Base-by-base conservation (phyloP, 2,329 filamentous ascomycete genomes). In the Stagonosporopsis chrysanthemi region DNA sequence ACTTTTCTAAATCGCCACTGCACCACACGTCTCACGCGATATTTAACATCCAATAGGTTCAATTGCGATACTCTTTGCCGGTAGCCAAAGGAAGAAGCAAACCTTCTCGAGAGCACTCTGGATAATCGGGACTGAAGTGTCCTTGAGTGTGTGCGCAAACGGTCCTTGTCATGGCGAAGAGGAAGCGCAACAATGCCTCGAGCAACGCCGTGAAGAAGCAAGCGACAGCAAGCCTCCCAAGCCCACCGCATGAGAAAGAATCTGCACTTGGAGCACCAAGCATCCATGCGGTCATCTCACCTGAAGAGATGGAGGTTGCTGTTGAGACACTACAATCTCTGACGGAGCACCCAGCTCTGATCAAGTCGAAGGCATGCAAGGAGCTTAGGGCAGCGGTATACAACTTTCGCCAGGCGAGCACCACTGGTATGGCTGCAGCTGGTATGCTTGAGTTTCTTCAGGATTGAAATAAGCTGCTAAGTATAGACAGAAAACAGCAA, bases 321-420 rank as follows among this genome's bases (percentile, higher is more conserved):
- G 80, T 89, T 53, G 88, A 90, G 29, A 90, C 87, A 0, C 80
- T 90, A 26, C 79, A 77, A 2, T 81, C 83, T 0, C 80, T 90
- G 11, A 76, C 86, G 0, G 75, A 83, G 55, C 82, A 89, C 60
- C 88, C 88, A 0, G 76, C 74, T 22, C 68, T 90, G 22, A 89
- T 88, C 71, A 90, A 90, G 73, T 85, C 86, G 0, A 90, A 89
- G 67, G 81, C 80, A 23, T 90, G 88, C 77, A 88, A 85, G 66
- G 86, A 88, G 44, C 77, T 90, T 2, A 81, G 88, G 19, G 84
- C 83, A 3, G 88, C 88, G 5, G 87, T 89, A 7, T 89, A 89
- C 66, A 85, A 87, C 19, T 90, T 91, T 57, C 84, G 87, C 1
- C 84, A 89, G 70, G 85, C 87, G 15, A 90, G 87, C 64, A 88